Conservation (phyloP, 2,329 filamentous ascomycete genomes). For the Colletotrichum trifolii region DNA sequence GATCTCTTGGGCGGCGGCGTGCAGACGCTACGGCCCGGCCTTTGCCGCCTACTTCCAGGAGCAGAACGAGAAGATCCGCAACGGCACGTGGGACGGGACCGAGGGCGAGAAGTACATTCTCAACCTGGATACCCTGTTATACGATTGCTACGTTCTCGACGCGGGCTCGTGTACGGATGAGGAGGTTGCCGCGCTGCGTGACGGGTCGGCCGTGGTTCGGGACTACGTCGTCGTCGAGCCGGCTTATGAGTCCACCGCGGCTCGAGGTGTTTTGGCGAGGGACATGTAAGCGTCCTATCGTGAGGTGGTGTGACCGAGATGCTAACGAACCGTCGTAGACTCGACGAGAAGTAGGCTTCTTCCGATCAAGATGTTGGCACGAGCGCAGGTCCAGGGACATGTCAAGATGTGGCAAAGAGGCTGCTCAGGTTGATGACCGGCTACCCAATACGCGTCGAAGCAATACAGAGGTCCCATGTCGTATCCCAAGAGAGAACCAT, state of each 20-base stretch:
- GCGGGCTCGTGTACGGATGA: no score
- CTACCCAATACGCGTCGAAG: no score
- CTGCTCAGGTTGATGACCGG: no score
- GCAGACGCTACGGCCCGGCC: slow-evolving; percentile 62
- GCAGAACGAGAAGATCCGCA: slow-evolving; percentile 64
- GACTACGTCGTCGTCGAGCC: slow-evolving; percentile 40
- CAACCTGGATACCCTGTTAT: slow-evolving; percentile 62
- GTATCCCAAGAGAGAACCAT: no score
- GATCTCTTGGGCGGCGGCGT: slow-evolving; percentile 31
- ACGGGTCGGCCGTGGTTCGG: slow-evolving; percentile 60
- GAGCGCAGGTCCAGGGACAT: no score
- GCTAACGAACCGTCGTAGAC: neutral
- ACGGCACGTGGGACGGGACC: slow-evolving; percentile 46
- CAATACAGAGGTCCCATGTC: no score
- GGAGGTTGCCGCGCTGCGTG: no score
- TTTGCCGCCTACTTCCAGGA: slow-evolving; percentile 66
- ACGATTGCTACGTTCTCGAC: no score
- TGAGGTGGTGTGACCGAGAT: neutral
- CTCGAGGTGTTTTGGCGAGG: neutral
- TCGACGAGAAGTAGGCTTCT: neutral
- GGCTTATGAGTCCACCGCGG: neutral
- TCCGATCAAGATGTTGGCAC: neutral
- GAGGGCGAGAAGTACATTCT: slow-evolving; percentile 51
- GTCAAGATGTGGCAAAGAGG: no score
- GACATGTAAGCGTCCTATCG: slow-evolving; percentile 12